Base-by-base conservation (phyloP, 768 basidiomycete species). In the Trametes cubensis region DNA sequence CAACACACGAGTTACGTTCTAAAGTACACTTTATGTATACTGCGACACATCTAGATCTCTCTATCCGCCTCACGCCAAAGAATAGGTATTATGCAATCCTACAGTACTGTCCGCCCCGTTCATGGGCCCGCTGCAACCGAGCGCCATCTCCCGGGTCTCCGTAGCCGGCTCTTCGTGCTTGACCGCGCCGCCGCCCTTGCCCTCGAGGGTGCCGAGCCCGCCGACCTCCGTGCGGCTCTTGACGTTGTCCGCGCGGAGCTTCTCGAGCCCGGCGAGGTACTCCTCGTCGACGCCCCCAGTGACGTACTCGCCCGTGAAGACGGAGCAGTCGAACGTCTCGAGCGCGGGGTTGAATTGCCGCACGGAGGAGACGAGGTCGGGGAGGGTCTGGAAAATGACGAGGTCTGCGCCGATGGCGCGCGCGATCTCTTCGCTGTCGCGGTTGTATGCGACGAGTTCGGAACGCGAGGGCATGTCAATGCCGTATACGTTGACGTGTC, bases 381-480 rank as follows among this genome's bases (percentile, higher is more conserved):
- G 81, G 0, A 99, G 84, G 15, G 91, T 92, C 75, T 99, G 97
- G 81, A 90, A 99, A 72, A 99, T 90, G 73, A 95, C 90, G 41
- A 96, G 83, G 76, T 99, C 97, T 11, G 95, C 97, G 46, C 95
- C 95, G 63, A 98, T 97, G 56, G 85, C 85, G 21, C 77, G 69
- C 3, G 94, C 90, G 63, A 98, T 88, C 62, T 87, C 83, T 23
- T 83, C 79, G 13, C 82, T 83, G 55, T 85, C 84, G 52, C 94
- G 86, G 39, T 81, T 83, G 73, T 95, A 80, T 0, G 94, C 96
- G 53, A 98, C 95, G 34, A 98, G 88, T 72, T 98, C 96, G 39
- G 80, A 77, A n/a, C 93, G 86, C 4, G 95, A 94, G 30, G 97
- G 96, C 97, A 98, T 99, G 78, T 99, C 97, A 72, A 99, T 99